phyloP scores from a whole-genome alignment of 2,329 filamentous ascomycete genomes.

The Fusarium staphyleae region DNA sequence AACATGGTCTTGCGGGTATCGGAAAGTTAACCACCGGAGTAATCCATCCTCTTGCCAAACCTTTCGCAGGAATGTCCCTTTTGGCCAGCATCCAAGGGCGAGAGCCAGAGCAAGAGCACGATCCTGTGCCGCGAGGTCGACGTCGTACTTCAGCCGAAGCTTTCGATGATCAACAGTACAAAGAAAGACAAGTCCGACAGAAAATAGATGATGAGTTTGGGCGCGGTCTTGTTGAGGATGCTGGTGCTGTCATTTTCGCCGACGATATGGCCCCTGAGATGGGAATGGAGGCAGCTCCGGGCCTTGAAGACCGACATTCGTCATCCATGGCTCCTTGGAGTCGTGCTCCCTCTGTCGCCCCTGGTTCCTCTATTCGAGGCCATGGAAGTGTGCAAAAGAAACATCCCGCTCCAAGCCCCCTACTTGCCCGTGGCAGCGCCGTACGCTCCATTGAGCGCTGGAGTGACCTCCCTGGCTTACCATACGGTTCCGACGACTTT shows the following conservation, averaged over 20 bases:
- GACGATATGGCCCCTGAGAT: constrained; percentile 65
- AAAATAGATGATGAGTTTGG: constrained; percentile 45
- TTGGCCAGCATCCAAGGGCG: constrained; percentile 44
- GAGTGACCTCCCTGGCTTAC: constrained; percentile 52
- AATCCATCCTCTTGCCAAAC: constrained; percentile 52
- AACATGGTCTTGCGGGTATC: constrained; percentile 46
- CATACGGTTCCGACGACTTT: constrained; percentile 46
- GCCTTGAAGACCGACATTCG: constrained; percentile 71
- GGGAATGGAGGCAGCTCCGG: constrained; percentile 70
- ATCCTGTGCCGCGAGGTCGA: constrained; percentile 37
- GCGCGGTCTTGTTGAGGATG: constrained; percentile 38
- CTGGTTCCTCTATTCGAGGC: constrained; percentile 55
- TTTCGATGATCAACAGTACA: constrained; percentile 49
- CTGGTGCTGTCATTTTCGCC: constrained; percentile 44
- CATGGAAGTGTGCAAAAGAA: constrained; percentile 48
- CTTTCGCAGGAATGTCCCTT: constrained; percentile 55
- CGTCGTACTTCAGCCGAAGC: constrained; percentile 55
- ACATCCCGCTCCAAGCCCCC: constrained; percentile 46
- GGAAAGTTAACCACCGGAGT: constrained; percentile 34
- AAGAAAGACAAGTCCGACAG: constrained; percentile 49
- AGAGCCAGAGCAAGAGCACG: constrained; percentile 28
- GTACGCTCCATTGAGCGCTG: constrained; percentile 54
- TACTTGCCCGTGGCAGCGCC: constrained; percentile 48
- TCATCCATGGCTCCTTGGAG: constrained; percentile 63
- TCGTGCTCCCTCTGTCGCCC: constrained; percentile 53